Conservation (phyloP, 73 alveolate species). For the Breviolum minutum region DNA sequence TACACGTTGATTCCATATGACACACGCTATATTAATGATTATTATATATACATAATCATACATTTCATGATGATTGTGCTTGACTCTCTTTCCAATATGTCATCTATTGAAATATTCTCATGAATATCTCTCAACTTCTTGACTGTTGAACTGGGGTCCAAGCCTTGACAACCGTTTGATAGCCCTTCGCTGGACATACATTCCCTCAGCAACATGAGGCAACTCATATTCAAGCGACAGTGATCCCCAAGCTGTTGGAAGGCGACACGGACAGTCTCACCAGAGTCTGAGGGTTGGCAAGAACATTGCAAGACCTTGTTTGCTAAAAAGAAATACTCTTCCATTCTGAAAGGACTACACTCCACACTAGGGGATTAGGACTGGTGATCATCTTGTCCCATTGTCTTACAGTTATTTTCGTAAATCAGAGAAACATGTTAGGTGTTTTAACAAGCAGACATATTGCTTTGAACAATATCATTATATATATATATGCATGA, state of each 20-base stretch:
- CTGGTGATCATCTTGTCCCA: neutral
- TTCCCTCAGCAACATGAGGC: neutral
- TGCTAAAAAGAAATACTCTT: neutral
- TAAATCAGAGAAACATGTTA: neutral
- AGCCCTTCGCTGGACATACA: neutral
- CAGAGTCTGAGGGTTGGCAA: neutral
- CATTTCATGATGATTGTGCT: neutral
- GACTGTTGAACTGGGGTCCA: too few species aligned
- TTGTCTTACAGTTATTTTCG: neutral
- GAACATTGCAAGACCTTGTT: neutral
- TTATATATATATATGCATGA: too few species aligned
- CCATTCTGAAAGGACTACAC: neutral
- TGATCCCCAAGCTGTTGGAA: conserved; percentile 71
- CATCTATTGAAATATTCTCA: neutral
- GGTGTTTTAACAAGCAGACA: too few species aligned
- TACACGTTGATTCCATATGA: too few species aligned
- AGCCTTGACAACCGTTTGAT: too few species aligned
- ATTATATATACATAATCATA: neutral
- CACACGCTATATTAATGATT: neutral
- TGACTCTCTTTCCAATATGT: neutral
- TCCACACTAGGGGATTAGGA: neutral
- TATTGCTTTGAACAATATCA: too few species aligned
- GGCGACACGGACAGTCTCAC: neutral
- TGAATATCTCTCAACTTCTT: neutral
- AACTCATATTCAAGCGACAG: neutral